A percentile compares a stretch with the other conserved stretches of the same genome.
These are phyloP conservation scores for Ceratocystis cubensis DNA, from an alignment of 2,329 filamentous ascomycete genomes.

Conservation along the genomic window DNA sequence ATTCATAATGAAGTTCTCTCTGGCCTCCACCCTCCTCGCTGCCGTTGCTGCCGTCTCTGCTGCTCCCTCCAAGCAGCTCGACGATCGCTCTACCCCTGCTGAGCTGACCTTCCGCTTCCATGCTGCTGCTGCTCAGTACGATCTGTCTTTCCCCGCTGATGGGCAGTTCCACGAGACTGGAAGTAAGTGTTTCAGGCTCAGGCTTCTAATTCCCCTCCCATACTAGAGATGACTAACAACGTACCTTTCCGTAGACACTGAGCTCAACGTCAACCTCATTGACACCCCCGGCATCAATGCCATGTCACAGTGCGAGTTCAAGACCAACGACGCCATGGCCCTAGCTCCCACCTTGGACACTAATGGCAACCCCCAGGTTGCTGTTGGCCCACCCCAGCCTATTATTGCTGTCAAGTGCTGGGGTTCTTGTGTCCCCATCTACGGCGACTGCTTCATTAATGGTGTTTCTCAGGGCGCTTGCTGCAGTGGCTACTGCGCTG, in stretches of 20 bases:
- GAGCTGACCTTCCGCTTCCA: constrained; percentile 35
- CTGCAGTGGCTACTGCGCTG: constrained; percentile 34
- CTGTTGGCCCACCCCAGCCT: constrained; percentile 35
- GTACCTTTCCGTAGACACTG: constrained; percentile 28
- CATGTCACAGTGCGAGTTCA: constrained; percentile 33
- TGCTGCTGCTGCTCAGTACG: constrained; percentile 32
- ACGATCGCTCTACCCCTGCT: constrained; percentile 25
- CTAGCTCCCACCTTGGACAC: constrained; percentile 25
- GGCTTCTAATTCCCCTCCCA: not conserved
- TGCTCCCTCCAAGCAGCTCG: constrained; percentile 13
- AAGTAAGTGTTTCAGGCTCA: constrained; percentile 26
- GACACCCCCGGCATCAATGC: constrained; percentile 35
- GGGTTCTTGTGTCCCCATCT: constrained; percentile 33
- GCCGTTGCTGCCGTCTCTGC: constrained; percentile 16
- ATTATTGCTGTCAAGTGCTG: constrained; percentile 34
- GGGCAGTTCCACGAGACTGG: constrained; percentile 29
- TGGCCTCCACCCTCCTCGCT: constrained; percentile 15
- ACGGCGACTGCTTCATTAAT: constrained; percentile 30
- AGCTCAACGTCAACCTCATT: constrained; percentile 31
- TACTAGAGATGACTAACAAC: constrained; percentile 9
- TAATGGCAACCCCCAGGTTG: constrained; percentile 30
- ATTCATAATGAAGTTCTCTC: constrained; percentile 20
- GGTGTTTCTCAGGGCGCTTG: constrained; percentile 31
- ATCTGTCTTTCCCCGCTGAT: constrained; percentile 33
- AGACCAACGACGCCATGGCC: constrained; percentile 27